Evolutionary conservation across 1,284 basidiomycete species (phyloP), one percentile per base, ranked within the genome.

Genomic region (Stygiomarasmius scandens): DNA sequence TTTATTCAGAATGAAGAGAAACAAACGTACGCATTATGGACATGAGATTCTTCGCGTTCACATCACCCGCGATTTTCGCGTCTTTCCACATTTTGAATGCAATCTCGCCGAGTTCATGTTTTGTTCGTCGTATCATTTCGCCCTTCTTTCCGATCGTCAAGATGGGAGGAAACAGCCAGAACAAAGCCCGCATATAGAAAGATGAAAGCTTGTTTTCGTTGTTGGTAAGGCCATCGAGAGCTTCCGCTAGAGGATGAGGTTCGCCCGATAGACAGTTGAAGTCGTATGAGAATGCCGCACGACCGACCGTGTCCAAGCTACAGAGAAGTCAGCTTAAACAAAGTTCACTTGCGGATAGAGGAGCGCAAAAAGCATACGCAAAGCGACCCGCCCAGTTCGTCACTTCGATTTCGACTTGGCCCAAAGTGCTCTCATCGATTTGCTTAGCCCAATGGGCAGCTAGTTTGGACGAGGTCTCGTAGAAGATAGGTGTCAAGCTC

Each of bases 181-280:
- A 84, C 24, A 85, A 69, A 38, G 84, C 83, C 43, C 82, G 79
- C 76, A 84, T 85, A 63, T 84, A 86, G 62, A 85, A 85, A 1
- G 84, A 83, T 47, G 79, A 77, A n/a, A 67, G 65, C 34, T 75
- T 82, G 64, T 82, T 77, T 63, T 84, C 77, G 41, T 79, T 80
- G 65, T 85, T 86, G 16, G 83, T 86, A 29, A 85, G 70, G 29
- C 76, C 76, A 60, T 85, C 83, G 43, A 85, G 67, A 12, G 83
- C 73, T 58, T 78, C 74, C 16, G 80, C 75, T 8, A 85, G 67
- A 20, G 73, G 65, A 62, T 81, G 76, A 1, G 77, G 69, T 52
- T 70, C 71, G n/a, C 77, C 79, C 16, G 75, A 72, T 24, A 85
- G 74, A 64, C 78, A 82, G 54, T 74, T 69, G 52, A 85, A 83